Base-by-base conservation (phyloP, 305 asterid species). In the Ajuga reptans region DNA sequence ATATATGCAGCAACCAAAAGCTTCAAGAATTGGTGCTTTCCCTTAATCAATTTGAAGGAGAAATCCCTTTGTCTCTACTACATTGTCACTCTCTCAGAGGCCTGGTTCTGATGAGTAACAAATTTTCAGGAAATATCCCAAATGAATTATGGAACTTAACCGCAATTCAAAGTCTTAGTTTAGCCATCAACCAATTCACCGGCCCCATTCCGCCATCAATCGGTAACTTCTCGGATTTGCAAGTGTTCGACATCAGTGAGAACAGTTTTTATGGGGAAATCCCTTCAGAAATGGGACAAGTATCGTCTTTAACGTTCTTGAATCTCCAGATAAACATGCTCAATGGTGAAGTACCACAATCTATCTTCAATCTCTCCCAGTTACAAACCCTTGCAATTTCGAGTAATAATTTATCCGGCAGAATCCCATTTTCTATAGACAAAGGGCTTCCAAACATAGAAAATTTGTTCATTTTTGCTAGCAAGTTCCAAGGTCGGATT, bases 141-240 rank as follows among this genome's bases (percentile, higher is more conserved):
- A 21, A 1, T 42, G 24, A 11, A 7, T 5, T 62, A 3, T 43
- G 54, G 54, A 64, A 64, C 70, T 64, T 64, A 5, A 3, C 70
- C 3, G 9, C 24, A 2, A 9, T 64, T n/a, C 18, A 52, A 6
- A 4, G 0, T 11, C 29, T 63, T 8, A 1, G 1, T n/a, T 45
- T 63, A 29, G 9, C 0, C 5, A 18, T 18, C 5, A 63, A 63
- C 10, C 6, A 12, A 0, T 33, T 63, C 4, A 12, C 56, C 31
- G 78, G 78, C 11, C 34, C 36, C 1, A 21, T 77, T 72, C 72
- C 77, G n/a, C 51, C 41, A 17, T 71, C 77, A 2, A 4, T 66
- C 0, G 71, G 62, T 5, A 72, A 67, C 43, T 27, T 77, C 33
- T 66, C 74, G 0, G 52, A 60, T 24, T 21, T 77, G 57, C 15